A percentile compares a stretch with the other conserved stretches of the same genome.
These are phyloP conservation scores for Scedosporium apiospermum DNA, from an alignment of 2,329 filamentous ascomycete species.

Conservation along the genomic window DNA sequence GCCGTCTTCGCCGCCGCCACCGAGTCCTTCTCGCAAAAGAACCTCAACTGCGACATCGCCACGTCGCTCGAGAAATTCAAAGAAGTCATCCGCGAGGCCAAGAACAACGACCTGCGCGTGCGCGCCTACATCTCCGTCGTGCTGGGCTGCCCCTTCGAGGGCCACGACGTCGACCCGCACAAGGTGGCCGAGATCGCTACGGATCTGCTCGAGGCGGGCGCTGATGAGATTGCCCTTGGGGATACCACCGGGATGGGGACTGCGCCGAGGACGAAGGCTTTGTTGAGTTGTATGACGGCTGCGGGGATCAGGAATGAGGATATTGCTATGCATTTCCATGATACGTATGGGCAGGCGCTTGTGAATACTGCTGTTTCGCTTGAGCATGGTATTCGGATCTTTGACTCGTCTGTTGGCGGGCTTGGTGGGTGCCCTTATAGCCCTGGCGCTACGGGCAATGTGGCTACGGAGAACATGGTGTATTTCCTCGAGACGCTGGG, in stretches of 20 bases:
- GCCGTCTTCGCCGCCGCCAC: conserved; percentile 77
- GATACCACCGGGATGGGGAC: conserved; percentile 91
- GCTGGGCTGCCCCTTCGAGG: conserved; percentile 69
- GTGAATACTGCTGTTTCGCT: conserved; percentile 71
- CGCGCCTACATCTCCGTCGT: conserved; percentile 76
- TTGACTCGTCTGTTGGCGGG: conserved; percentile 72
- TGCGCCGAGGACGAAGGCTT: conserved; percentile 54
- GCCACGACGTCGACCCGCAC: conserved; percentile 52
- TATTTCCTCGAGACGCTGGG: conserved; percentile 69
- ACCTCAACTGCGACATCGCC: conserved; percentile 72
- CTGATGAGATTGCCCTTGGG: conserved; percentile 81
- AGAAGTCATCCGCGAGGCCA: conserved; percentile 60
- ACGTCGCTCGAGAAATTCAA: conserved; percentile 63
- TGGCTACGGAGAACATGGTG: conserved; percentile 75
- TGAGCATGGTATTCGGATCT: conserved; percentile 67
- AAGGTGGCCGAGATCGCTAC: conserved; percentile 57
- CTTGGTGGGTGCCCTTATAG: conserved; percentile 80
- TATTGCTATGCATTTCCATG: conserved; percentile 78
- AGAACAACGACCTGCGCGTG: conserved; percentile 55
- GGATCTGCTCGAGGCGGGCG: conserved; percentile 72
- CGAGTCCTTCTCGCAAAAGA: conserved; percentile 70
- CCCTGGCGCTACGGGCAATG: conserved; percentile 78
- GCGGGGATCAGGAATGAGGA: conserved; percentile 61
- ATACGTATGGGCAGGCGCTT: conserved; percentile 80
- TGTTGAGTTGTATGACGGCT: conserved; percentile 54